phyloP scores from a whole-genome alignment of 345 rosid species.

The Gossypium turneri region DNA sequence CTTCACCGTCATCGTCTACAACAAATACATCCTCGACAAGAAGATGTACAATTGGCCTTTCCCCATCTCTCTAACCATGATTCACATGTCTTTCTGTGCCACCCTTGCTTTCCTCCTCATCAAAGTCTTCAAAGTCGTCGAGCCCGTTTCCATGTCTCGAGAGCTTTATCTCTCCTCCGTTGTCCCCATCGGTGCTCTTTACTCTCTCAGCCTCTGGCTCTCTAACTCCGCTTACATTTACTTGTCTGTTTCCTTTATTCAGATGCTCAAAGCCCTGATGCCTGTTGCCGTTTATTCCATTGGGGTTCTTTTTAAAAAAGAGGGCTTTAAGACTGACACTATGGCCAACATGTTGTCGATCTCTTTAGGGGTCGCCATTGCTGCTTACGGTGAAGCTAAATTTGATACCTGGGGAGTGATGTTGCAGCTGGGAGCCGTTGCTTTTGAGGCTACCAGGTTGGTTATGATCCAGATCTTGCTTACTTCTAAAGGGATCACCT shows the following conservation, averaged over 20 bases:
- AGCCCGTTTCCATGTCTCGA: slow-evolving; percentile 81
- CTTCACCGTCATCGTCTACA: slow-evolving; percentile 97
- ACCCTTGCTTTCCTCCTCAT: slow-evolving; percentile 77
- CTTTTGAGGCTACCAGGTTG: slow-evolving; percentile 86
- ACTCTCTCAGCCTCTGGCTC: slow-evolving; percentile 87
- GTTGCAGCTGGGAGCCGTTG: slow-evolving; percentile 87
- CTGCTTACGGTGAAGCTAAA: slow-evolving; percentile 92
- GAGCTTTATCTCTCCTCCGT: slow-evolving; percentile 80
- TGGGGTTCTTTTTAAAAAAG: slow-evolving; percentile 68
- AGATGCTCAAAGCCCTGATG: slow-evolving; percentile 96
- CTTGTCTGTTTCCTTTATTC: slow-evolving; percentile 92
- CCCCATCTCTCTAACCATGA: slow-evolving; percentile 96
- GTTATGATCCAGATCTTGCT: slow-evolving; percentile 92
- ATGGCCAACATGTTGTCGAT: slow-evolving; percentile 93
- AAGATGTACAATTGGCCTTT: slow-evolving; percentile 98
- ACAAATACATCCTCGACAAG: slow-evolving; percentile 96
- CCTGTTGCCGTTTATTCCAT: slow-evolving; percentile 96
- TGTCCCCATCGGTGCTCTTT: slow-evolving; percentile 88
- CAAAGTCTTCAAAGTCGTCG: slow-evolving; percentile 86
- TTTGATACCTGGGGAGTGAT: slow-evolving; percentile 87
- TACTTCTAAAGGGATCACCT: slow-evolving; percentile 71
- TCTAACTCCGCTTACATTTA: slow-evolving; percentile 97
- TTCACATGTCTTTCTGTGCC: slow-evolving; percentile 97
- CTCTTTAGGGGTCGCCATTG: slow-evolving; percentile 84
- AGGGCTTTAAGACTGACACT: slow-evolving; percentile 58